Conservation (phyloP, 257 asterid species). For the Gynochthodes officinalis region DNA sequence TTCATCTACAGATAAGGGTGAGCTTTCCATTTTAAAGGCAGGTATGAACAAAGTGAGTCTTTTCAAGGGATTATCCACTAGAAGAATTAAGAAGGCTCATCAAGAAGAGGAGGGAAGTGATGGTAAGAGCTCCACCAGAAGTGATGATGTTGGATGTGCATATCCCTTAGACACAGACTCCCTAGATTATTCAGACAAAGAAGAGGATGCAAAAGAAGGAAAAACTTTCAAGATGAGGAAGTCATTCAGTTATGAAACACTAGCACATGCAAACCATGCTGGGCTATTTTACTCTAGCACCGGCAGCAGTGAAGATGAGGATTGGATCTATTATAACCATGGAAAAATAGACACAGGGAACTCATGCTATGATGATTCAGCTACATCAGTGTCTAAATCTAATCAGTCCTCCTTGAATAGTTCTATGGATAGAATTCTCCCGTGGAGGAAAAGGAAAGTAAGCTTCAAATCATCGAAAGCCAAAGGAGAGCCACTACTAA, state of each 20-base stretch:
- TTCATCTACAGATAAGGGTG: conserved; percentile 38
- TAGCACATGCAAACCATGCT: conserved; percentile 61
- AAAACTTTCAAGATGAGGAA: conserved; percentile 27
- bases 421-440: conserved; percentile 54
- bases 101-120: conserved; percentile 62
- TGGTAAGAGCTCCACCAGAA: conserved; percentile 54
- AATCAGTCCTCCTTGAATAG: conserved; percentile 33
- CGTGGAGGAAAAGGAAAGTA: conserved; percentile 74
- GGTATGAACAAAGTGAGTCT: conserved; percentile 43
- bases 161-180: conserved; percentile 51
- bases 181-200: conserved; percentile 37
- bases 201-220: conserved; percentile 36
- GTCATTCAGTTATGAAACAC: conserved; percentile 59
- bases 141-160: conserved; percentile 42
- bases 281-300: conserved; percentile 43
- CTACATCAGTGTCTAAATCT: conserved; percentile 23
- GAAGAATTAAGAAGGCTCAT: conserved; percentile 36
- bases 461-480: conserved; percentile 61
- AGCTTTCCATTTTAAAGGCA: conserved; percentile 27
- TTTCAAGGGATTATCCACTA: conserved; percentile 39
- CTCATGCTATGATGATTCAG: conserved; percentile 14
- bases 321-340: conserved; percentile 48
- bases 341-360: conserved; percentile 25
- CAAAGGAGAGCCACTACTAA: conserved; percentile 77
- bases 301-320: conserved; percentile 59